Evolutionary conservation across 2,329 filamentous ascomycete species (phyloP).

Genomic region (Helicocarpus griseus): DNA sequence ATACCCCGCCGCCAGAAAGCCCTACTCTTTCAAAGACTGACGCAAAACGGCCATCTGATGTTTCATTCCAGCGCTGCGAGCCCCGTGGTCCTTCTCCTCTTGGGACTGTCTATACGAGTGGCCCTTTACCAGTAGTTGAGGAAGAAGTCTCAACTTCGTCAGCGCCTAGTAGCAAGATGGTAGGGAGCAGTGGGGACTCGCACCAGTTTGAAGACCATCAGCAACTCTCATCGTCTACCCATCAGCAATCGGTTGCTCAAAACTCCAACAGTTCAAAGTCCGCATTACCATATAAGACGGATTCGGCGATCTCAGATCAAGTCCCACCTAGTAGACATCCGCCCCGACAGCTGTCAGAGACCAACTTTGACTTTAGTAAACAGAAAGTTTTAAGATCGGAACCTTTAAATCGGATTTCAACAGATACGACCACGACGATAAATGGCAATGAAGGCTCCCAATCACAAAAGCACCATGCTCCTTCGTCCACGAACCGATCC

Average conservation of each 20-base stretch:
- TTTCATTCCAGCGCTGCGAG: neutral
- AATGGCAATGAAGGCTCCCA: neutral
- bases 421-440: neutral
- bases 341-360: neutral
- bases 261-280: neutral
- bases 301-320: neutral
- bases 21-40: neutral
- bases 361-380: neutral
- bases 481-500: neutral
- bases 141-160: neutral
- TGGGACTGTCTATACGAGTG: neutral
- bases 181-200: neutral
- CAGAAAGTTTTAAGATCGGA: neutral
- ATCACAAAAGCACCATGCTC: neutral
- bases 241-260: neutral
- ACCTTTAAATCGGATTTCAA: neutral
- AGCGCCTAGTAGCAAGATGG: neutral
- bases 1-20: slow-evolving; percentile 1
- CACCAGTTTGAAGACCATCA: neutral
- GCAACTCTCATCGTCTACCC: neutral
- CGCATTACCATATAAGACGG: neutral
- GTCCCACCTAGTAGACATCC: neutral
- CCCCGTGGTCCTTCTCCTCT: neutral
- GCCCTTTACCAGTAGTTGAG: neutral
- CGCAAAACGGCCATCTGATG: neutral